Conservation (phyloP, 768 basidiomycete genomes). For the Coprinellus micaceus region DNA sequence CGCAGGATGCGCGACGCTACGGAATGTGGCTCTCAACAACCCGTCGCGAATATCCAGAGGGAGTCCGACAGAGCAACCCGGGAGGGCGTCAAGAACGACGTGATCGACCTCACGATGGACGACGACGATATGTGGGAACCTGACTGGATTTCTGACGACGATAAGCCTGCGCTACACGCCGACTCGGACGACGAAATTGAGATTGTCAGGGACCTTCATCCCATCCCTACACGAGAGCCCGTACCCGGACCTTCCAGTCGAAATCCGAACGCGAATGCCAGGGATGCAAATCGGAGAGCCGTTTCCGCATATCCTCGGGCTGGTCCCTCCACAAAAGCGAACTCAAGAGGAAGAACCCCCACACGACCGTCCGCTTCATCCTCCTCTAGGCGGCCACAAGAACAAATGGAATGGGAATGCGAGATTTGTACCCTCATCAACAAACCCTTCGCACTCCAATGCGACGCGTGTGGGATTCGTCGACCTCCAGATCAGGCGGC, state of each 20-base stretch:
- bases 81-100: conserved; percentile 58
- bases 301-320: neutral
- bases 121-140: conserved; percentile 17
- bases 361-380: neutral
- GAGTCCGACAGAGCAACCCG: conserved; percentile 70
- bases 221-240: neutral
- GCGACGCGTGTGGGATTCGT: conserved; percentile 52
- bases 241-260: neutral
- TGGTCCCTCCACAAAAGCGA: neutral
- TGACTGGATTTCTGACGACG: conserved; percentile 8
- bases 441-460: conserved; percentile 41
- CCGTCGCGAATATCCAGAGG: conserved; percentile 35
- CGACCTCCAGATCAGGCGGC: conserved; percentile 26
- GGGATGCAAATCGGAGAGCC: neutral
- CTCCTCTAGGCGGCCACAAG: neutral
- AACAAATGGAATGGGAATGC: conserved; percentile 46
- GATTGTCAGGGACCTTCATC: conserved; percentile 25
- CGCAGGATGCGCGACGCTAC: conserved; percentile 70
- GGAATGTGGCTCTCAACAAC: conserved; percentile 63
- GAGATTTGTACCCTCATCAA: conserved; percentile 68
- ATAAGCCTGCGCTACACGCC: conserved; percentile 21
- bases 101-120: conserved; percentile 55
- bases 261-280: too few species aligned
- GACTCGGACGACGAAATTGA: conserved; percentile 26
- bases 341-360: neutral